Base-by-base conservation (phyloP, 2,329 filamentous ascomycete species). In the Chrysosporium queenslandicum region DNA sequence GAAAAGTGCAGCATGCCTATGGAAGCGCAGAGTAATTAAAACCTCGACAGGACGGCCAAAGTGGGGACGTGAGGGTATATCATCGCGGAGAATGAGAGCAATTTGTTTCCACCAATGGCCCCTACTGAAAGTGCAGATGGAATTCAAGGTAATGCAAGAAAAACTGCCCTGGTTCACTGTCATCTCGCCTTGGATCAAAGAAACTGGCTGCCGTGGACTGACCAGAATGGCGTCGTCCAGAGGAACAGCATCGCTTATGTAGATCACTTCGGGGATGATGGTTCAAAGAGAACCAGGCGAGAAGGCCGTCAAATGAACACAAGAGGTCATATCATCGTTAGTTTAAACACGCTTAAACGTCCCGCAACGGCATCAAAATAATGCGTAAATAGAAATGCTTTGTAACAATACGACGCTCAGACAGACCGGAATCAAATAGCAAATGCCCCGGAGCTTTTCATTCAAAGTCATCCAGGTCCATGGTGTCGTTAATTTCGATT, bases 401-500 rank as follows among this genome's bases (percentile, higher is more conserved):
- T 2, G 11, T 50, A 50, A 23, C 47, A 23, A 50, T 50, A 50
- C 34, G 12, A n/a, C 18, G 47, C 47, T 41, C 27, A 25, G 32
- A 34, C 11, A 9, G 16, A 34, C 47, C 45, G 45, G 34, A 47
- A 36, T 47, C 14, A 37, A 42, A 23, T 32, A 40, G 23, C 9
- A 30, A 36, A 36, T 8, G 9, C 11, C 18, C 8, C 5, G 36
- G 25, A 36, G n/a, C n/a, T n/a, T n/a, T 27, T 52, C 21, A 47
- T 46, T 41, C 16, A 23, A 21, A 66, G 48, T 70, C 63, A 20
- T 64, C 67, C 62, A 69, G 34, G 45, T 61, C 61, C 56, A 62
- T 65, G 39, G 65, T 71, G 34, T 70, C 65, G 23, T 71, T 70
- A 36, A 88, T 76, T 63, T 86, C 82, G 46, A 87, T 74, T 37